These are phyloP conservation scores for Lagenidium sp. DNA, from an alignment of 352 stramenopile species.

Conservation along the genomic window DNA sequence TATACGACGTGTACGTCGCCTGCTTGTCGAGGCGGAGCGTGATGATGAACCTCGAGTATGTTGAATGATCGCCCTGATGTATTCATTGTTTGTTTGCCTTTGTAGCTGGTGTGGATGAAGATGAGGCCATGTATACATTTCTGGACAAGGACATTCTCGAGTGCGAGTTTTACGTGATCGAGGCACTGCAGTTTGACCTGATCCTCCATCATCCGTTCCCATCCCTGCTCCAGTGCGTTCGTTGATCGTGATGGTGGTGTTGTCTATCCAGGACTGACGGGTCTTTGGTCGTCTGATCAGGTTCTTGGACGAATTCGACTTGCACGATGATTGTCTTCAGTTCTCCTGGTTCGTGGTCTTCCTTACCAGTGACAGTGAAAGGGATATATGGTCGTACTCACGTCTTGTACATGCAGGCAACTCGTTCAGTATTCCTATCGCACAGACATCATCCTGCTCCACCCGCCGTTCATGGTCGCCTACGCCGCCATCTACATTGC, in stretches of 20 bases:
- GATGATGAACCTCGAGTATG: neutral
- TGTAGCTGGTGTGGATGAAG: conserved; percentile 70
- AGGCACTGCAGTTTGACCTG: conserved; percentile 82
- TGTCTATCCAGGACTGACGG: neutral
- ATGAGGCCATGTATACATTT: conserved; percentile 84
- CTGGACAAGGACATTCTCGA: conserved; percentile 87
- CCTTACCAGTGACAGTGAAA: too few relatives aligned
- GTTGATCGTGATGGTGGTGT: neutral
- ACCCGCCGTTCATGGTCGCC: conserved; percentile 85
- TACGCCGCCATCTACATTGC: conserved; percentile 77
- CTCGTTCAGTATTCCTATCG: conserved; percentile 84
- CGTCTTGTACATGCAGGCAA: conserved; percentile 35
- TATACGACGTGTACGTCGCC: conserved; percentile 77
- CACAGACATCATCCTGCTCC: conserved; percentile 78
- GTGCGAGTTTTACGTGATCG: conserved; percentile 87
- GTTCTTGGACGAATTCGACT: conserved; percentile 77
- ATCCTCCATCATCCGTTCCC: conserved; percentile 84
- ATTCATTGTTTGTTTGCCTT: neutral
- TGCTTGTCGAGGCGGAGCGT: too few relatives aligned
- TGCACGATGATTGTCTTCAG: conserved; percentile 81
- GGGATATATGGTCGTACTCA: too few relatives aligned
- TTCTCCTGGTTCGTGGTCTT: conserved; percentile 53
- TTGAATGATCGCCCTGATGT: neutral
- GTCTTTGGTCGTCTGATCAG: conserved; percentile 13
- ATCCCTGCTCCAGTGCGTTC: conserved; percentile 64